Percentiles rank a stretch among this genome's conserved stretches.
These are phyloP conservation scores for Austroboletus novae-zelandiae DNA, from an alignment of 1,284 basidiomycete genomes.

Conservation along the genomic window DNA sequence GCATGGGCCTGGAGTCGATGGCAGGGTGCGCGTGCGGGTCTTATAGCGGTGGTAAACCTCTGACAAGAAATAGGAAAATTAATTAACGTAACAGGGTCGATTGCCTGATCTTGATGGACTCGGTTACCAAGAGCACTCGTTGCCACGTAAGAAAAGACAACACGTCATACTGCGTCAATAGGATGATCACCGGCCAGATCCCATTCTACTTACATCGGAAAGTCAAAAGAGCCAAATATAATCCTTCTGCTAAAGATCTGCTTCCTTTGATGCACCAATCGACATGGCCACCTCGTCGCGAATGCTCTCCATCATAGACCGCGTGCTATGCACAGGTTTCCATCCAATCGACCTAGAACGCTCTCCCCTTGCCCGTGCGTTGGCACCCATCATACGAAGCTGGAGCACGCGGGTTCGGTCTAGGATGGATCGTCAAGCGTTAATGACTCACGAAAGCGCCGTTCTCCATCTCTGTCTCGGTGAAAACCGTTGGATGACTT, in stretches of 20 bases:
- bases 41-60: slow-evolving; percentile 9
- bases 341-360: slow-evolving; percentile 42
- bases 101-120: background rate
- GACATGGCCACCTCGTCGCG: slow-evolving; percentile 24
- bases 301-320: slow-evolving; percentile 32
- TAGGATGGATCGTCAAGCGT: background rate
- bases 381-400: slow-evolving; percentile 38
- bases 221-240: background rate
- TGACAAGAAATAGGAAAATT: slow-evolving; percentile 6
- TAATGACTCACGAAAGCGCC: slow-evolving; percentile 25
- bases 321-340: slow-evolving; percentile 30
- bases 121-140: slow-evolving; percentile 11
- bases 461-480: slow-evolving; percentile 28
- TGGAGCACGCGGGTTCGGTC: background rate
- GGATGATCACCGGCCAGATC: background rate
- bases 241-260: background rate
- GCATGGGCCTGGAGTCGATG: slow-evolving; percentile 4
- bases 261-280: background rate
- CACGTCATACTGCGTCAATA: background rate
- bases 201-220: background rate
- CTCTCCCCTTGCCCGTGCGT: slow-evolving; percentile 41
- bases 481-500: slow-evolving; percentile 28
- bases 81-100: slow-evolving; percentile 1
- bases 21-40: background rate
- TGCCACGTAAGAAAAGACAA: slow-evolving; percentile 4